A percentile compares a stretch with the other conserved stretches of the same genome.
Evolutionary conservation across 257 asterid species (phyloP).

Genomic region (Solanum pimpinellifolium): DNA sequence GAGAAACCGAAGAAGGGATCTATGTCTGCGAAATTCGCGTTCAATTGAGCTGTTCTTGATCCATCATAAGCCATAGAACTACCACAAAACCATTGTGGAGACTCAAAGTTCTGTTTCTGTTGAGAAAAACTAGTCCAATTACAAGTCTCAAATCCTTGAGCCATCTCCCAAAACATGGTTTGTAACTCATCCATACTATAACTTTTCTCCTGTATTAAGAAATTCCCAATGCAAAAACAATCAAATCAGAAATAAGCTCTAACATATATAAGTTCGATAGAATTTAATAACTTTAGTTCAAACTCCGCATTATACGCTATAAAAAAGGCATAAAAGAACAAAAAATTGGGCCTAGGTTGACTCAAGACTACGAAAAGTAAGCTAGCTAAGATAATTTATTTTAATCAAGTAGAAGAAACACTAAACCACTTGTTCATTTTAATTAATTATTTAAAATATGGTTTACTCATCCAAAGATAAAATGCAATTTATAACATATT

Average conservation of each 20-base stretch:
- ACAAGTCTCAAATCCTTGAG: conserved; percentile 33
- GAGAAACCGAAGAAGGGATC: background rate
- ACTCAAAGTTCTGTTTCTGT: conserved; percentile 3
- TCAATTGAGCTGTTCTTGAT: conserved; percentile 5
- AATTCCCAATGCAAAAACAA: background rate
- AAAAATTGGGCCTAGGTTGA: background rate
- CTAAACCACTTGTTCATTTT: background rate
- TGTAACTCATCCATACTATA: conserved; percentile 56
- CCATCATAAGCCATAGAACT: background rate
- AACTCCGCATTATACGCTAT: no score
- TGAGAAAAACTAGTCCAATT: conserved; percentile 11
- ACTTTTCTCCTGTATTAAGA: conserved; percentile 32
- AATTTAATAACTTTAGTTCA: background rate
- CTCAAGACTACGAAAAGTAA: background rate
- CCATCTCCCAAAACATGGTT: conserved; percentile 70
- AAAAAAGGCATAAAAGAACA: background rate
- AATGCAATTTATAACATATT: background rate
- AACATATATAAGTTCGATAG: no score
- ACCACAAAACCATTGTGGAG: conserved; percentile 16
- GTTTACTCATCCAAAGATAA: background rate
- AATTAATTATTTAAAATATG: background rate
- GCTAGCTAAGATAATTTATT: background rate
- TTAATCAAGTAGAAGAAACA: background rate
- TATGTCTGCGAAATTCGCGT: background rate
- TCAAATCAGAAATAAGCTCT: background rate